Base-by-base conservation (phyloP, 1,284 basidiomycete species). In the Boletus sp. region DNA sequence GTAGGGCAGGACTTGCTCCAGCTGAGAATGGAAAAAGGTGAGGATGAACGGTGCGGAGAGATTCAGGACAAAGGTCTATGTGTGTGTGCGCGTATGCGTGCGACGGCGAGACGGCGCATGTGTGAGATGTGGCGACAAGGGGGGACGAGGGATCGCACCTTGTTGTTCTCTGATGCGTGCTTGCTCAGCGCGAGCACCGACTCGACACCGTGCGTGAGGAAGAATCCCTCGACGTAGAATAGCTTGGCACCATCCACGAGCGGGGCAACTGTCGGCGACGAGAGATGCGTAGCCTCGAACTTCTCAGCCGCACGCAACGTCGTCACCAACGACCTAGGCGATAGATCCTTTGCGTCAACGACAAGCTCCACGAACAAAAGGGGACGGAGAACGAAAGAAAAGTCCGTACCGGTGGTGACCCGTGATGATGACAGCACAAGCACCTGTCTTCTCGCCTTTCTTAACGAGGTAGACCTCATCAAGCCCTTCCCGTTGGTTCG, bases 31-130 rank as follows among this genome's bases (percentile, higher is more conserved):
- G 77, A 97, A 98, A 81, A 97, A 96, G 70, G 95, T 88, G 48
- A 91, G 77, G 68, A 99, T 96, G 78, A 98, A 99, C 30, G 96
- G 96, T 2, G 96, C 96, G 13, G 93, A 96, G 58, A 99, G 80
- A 79, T 99, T 99, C 64, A 98, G 74, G 12, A 82, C 81, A 67
- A 96, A 94, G 41, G 82, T 82, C 90, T 92, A 14, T 9, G 25
- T 14, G 30, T 14, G 14, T 4, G 29, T 3, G n/a, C 8, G 13
- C 26, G 26, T 10, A 7, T 26, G 8, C 25, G 6, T n/a, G n/a
- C n/a, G n/a, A n/a, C n/a, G n/a, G n/a, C n/a, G n/a, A n/a, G n/a
- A n/a, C n/a, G n/a, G 32, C n/a, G 25, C 25, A 2, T 12, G n/a
- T n/a, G n/a, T n/a, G n/a, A 16, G 30, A 32, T 27, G 8, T 27